Base-by-base conservation (phyloP, 805 yeast genomes). In the Wickerhamomyces bisporus region DNA sequence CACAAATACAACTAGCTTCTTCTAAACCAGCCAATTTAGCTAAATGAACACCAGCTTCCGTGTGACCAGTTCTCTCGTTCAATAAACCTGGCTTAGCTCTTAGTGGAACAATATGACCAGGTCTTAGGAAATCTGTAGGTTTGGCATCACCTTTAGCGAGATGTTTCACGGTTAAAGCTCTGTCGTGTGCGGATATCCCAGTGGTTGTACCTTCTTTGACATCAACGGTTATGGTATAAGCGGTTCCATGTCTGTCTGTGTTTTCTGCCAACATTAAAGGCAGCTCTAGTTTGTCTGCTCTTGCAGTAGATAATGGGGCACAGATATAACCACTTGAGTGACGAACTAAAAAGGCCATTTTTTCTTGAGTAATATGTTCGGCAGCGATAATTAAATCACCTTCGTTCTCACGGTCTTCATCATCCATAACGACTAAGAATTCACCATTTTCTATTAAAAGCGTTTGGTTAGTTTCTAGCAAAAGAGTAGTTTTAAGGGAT, bases 331-430 rank as follows among this genome's bases (percentile, higher is more conserved):
- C 99, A 6, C 88, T 80, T 1, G 89, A 78, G 50, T 84, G 73
- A 49, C 91, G 80, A 32, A 93, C 95, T 45, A 93, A 65, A 53
- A 93, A 93, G 2, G 98, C 98, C 96, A 93, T 87, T 48, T 88
- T 78, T 54, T 81, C 81, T 32, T 84, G 78, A 29, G 95, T 84
- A 48, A 80, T 70, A 38, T 68, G 68, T 48, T 83, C 78, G 27
- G 96, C 99, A n/a, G 98, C 94, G 34, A 86, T 81, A 50, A 93
- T 87, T 55, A 93, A 70, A 58, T 93, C 99, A 37, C 98, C 99
- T 65, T 93, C 99, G 61, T 93, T 93, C 62, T 93, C 99, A 51
- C 99, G 79, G 56, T 75, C 75, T 61, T 87, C 97, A 57, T 93
- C 96, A 61, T 93, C 99, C 85, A 93, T 84, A n/a, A 93, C 98